phyloP scores from a whole-genome alignment of 257 asterid species.

The Solanum chaucha region DNA sequence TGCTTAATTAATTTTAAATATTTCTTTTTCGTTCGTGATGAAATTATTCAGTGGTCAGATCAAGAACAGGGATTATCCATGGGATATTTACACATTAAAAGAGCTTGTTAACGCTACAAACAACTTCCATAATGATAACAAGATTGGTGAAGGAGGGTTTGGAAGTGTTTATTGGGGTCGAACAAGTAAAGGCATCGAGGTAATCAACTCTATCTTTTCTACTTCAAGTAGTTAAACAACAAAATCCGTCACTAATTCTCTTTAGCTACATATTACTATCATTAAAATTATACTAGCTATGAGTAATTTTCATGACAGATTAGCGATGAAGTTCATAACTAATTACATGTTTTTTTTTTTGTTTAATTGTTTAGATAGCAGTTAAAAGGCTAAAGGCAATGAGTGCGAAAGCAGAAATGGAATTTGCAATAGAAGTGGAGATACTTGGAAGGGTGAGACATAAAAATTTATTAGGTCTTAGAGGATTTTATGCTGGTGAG shows the following conservation, averaged over 20 bases:
- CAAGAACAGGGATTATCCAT: conserved; percentile 32
- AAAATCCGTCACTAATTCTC: not conserved
- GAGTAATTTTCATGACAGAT: not conserved
- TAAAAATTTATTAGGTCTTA: conserved; percentile 50
- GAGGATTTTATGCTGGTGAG: conserved; percentile 74
- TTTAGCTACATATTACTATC: not conserved
- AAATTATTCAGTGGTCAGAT: not conserved
- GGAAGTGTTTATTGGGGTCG: conserved; percentile 87
- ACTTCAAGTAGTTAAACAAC: not conserved
- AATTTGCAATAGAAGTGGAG: conserved; percentile 73
- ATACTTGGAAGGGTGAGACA: conserved; percentile 78
- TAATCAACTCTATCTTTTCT: not conserved
- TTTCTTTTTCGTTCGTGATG: not conserved
- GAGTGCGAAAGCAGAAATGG: conserved; percentile 83
- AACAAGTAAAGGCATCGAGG: conserved; percentile 71
- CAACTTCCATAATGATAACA: conserved; percentile 59
- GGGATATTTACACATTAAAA: conserved; percentile 64
- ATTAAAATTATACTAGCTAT: not conserved
- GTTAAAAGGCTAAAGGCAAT: conserved; percentile 68
- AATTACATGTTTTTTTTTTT: not conserved
- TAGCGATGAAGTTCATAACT: not conserved
- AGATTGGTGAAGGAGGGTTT: conserved; percentile 83
- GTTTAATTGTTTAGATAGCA: conserved; percentile 36
- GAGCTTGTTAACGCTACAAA: conserved; percentile 64
- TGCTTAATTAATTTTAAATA: not conserved